phyloP scores from a whole-genome alignment of 306 rosid genomes.

The Heteromeles arbutifolia region DNA sequence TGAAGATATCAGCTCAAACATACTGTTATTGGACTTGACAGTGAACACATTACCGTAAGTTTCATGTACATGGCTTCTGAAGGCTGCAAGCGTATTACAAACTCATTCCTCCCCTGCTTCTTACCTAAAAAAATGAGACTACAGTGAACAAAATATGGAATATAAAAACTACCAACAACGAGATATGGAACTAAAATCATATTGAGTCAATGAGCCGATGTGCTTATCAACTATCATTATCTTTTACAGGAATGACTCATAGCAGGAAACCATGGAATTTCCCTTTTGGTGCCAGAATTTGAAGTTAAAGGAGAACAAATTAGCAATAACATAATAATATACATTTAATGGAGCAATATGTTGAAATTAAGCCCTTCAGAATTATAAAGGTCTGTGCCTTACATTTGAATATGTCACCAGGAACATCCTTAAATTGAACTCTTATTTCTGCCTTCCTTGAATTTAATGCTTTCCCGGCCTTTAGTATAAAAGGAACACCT shows the following conservation, averaged over 20 bases:
- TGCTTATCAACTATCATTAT: neutral
- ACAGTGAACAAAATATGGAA: neutral
- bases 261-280: neutral
- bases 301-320: neutral
- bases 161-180: neutral
- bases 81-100: slow-evolving; percentile 82
- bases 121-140: slow-evolving; percentile 52
- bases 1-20: neutral
- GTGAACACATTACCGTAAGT: slow-evolving; percentile 47
- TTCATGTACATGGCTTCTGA: slow-evolving; percentile 89
- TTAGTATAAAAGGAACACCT: slow-evolving; percentile 93
- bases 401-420: slow-evolving; percentile 97
- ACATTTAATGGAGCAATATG: slow-evolving; percentile 1
- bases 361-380: slow-evolving; percentile 13
- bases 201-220: neutral
- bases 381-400: slow-evolving; percentile 29
- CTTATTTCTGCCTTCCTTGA: slow-evolving; percentile 91
- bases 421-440: slow-evolving; percentile 95
- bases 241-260: neutral
- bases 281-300: neutral
- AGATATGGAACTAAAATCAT: neutral
- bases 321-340: neutral
- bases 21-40: neutral
- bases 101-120: slow-evolving; percentile 89
- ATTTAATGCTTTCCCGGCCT: slow-evolving; percentile 92